Evolutionary conservation across 257 asterid species (phyloP), one percentile per base, ranked within the genome.

Genomic region (Ballota nigra): DNA sequence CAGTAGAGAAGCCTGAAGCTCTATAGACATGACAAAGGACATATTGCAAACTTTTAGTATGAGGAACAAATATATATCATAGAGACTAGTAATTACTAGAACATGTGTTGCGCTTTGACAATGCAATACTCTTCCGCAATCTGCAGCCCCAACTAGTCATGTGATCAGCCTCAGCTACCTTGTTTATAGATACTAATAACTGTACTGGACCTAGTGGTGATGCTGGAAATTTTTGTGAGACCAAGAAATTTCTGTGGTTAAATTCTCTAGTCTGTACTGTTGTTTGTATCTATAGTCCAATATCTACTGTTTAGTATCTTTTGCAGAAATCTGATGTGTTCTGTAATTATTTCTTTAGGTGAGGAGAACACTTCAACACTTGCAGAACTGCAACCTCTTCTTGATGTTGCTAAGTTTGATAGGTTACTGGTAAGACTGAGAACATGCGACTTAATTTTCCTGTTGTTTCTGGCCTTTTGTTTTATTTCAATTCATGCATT

Each of bases 351-450:
- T 43, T 70, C 69, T 74, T 72, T 82, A 83, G 88, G 73, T 73
- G 80, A 66, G 60, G 82, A 74, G 24, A 78, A 78, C 73, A 70
- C 82, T 73, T 80, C 92, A 68, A 80, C 72, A 43, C 83, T 86
- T 41, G 38, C 69, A 70, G 83, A 79, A 73, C 75, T 87, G 88
- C 89, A 81, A 36, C 86, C 80, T 74, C 85, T 79, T 83, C 86
- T 85, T 20, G 84, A 75, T 73, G 84, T 61, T 84, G 78, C 88
- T 74, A 83, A 82, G 86, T 88, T 91, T 80, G 97, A 87, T 71
- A 82, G 96, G 70, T 82, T 91, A 69, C 73, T 94, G 96, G 99
- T 94, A 86, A 86, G 92, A 60, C 69, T 63, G 70, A 65, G 59
- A 78, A 19, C 67, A 63, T 41, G 76, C 19, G 51, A 47, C 64